Evolutionary conservation across 140 eudicot species (phyloP), one percentile per base, ranked within the genome.

Genomic region (Anethum foeniculum): DNA sequence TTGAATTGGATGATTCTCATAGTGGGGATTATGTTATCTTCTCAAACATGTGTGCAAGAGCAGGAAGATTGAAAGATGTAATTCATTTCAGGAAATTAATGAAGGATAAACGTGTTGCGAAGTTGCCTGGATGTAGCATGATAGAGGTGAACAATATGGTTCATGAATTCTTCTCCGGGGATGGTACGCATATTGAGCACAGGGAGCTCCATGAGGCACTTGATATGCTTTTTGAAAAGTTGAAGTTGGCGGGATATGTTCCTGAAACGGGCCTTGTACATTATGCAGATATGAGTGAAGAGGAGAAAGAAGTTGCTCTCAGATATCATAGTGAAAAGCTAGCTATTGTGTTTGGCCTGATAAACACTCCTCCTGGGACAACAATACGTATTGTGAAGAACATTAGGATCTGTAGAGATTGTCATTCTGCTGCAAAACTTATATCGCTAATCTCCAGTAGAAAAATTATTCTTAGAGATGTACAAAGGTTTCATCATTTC

Each of bases 31-130:
- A 88, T 75, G 89, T 85, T n/a, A 83, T 88, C 49, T 85, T 83
- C 79, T 86, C 89, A n/a, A 86, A 86, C 80, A 84, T 88, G 85
- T 88, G 91, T 65, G 88, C 91, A 15, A 86, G 86, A 88, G 82
- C 86, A 5, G 91, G 86, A 58, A 77, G 64, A 44, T 80, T 77
- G 86, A 76, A 81, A 62, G 88, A 88, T 15, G 88, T 82, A 54
- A 80, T 51, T 23, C 13, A 79, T 36, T 19, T 72, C 4, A 47
- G 88, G 39, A 88, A 80, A 34, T 7, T 83, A 49, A 88, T 88
- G 91, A 88, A 84, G 78, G 88, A 86, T 27, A 79, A 84, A 32
- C 86, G 80, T 38, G 85, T 82, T 18, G 75, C 36, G 11, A 88
- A 84, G 77, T 77, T 79, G 27, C 91, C 91, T 0, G 89, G 89